phyloP scores from a whole-genome alignment of 75 land plant species.

The Cryptomeria japonica region DNA sequence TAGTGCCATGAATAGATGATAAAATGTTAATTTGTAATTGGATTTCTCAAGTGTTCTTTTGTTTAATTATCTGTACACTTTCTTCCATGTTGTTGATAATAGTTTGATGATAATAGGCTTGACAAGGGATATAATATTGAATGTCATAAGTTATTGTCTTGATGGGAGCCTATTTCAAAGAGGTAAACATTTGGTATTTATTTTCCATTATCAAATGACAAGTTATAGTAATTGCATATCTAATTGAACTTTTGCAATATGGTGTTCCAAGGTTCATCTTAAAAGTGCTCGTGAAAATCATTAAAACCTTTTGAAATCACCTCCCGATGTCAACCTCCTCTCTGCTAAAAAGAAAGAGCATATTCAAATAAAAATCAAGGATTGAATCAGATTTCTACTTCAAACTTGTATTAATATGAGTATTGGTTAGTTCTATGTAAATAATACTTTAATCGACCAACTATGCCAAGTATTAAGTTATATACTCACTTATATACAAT shows the following conservation, averaged over 20 bases:
- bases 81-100: neutral
- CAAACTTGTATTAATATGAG: neutral
- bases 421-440: neutral
- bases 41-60: neutral
- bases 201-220: neutral
- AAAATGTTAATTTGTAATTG: neutral
- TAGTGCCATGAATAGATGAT: neutral
- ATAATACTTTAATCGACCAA: too few relatives aligned
- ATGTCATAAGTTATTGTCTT: neutral
- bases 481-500: too few relatives aligned
- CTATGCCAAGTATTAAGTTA: too few relatives aligned
- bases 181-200: neutral
- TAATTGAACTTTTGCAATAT: neutral
- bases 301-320: neutral
- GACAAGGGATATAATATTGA: neutral
- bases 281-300: neutral
- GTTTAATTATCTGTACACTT: neutral
- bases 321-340: neutral
- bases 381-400: too few relatives aligned
- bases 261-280: neutral
- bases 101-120: neutral
- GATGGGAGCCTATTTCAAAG: neutral
- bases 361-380: neutral
- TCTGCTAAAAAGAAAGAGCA: neutral
- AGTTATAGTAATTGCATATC: too few relatives aligned